Evolutionary conservation across 495 filamentous ascomycete species (phyloP).

Genomic region (Monascus purpureus): DNA sequence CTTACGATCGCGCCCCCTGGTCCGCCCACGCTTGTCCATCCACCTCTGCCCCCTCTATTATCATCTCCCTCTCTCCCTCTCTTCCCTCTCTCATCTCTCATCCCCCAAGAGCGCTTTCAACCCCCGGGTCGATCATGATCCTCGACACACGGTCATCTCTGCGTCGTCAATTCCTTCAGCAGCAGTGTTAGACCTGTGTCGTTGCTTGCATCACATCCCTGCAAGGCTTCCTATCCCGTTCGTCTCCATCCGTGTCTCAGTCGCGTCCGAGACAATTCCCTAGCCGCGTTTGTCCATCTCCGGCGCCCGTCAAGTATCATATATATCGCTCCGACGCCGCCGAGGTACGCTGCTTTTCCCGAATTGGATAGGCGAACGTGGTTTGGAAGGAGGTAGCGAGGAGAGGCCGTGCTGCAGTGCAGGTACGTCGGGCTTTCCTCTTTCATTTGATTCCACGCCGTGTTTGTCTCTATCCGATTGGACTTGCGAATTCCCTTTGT

Average conservation of each 20-base stretch:
- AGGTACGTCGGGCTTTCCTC: constrained; percentile 7
- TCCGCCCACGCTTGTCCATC: background rate
- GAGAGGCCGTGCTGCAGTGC: constrained; percentile 13
- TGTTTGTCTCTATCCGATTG: no score
- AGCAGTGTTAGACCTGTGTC: constrained; percentile 11
- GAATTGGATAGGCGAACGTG: constrained; percentile 5
- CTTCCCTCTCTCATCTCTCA: constrained; percentile 1
- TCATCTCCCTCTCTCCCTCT: constrained; percentile 3
- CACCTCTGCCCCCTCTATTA: constrained; percentile 1
- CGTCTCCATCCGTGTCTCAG: constrained; percentile 1
- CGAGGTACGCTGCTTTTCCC: no score
- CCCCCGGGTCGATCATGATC: constrained; percentile 11
- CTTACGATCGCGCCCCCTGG: background rate
- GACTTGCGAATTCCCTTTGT: no score
- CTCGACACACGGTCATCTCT: constrained; percentile 6
- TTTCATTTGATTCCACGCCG: constrained; percentile 2
- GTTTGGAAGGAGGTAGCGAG: constrained; percentile 6
- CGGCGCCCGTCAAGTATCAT: no score
- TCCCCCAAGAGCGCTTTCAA: background rate
- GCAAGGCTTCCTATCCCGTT: no score
- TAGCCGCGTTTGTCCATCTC: constrained; percentile 9
- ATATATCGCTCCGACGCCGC: no score
- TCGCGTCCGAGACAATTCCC: constrained; percentile 12
- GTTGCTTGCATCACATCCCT: no score
- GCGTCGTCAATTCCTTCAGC: constrained; percentile 11